Evolutionary conservation across 1,139 yeast genomes (phyloP).

Genomic region (Blastobotrys indianensis): DNA sequence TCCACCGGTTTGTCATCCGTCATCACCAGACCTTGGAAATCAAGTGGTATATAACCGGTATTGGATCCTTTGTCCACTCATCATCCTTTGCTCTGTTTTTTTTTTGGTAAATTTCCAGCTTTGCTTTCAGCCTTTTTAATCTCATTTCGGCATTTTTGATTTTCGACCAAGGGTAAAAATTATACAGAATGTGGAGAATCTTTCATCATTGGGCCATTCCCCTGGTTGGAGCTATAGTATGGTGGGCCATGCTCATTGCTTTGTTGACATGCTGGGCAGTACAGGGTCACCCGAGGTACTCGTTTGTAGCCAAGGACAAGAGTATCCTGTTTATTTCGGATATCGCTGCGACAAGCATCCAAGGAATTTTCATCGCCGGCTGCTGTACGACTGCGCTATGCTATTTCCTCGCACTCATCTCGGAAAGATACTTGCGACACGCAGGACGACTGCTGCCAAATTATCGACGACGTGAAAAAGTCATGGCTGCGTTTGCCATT

Average conservation of each 20-base stretch:
- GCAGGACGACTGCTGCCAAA: constrained; percentile 51
- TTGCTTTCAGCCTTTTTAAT: no score
- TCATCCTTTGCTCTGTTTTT: no score
- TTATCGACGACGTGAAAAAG: constrained; percentile 44
- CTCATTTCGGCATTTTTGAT: no score
- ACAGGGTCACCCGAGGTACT: constrained; percentile 71
- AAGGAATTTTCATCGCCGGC: constrained; percentile 79
- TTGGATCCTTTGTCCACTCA: no score
- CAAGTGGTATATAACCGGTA: no score
- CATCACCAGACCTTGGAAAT: no score
- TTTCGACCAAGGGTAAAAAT: no score
- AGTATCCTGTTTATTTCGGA: constrained; percentile 73
- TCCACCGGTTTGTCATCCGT: no score
- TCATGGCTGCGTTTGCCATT: constrained; percentile 48
- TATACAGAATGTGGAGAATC: constrained; percentile 8
- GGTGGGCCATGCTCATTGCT: constrained; percentile 79
- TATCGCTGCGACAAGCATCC: constrained; percentile 77
- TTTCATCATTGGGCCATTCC: constrained; percentile 45
- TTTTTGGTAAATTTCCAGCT: no score
- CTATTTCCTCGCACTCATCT: constrained; percentile 58
- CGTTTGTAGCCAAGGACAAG: constrained; percentile 46
- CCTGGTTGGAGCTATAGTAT: constrained; percentile 47
- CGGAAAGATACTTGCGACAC: constrained; percentile 52
- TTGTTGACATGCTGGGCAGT: constrained; percentile 65
- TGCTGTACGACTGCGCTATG: constrained; percentile 73